Evolutionary conservation across 176 grass and related monocot genomes (phyloP).

Genomic region (Neostapfia colusana): DNA sequence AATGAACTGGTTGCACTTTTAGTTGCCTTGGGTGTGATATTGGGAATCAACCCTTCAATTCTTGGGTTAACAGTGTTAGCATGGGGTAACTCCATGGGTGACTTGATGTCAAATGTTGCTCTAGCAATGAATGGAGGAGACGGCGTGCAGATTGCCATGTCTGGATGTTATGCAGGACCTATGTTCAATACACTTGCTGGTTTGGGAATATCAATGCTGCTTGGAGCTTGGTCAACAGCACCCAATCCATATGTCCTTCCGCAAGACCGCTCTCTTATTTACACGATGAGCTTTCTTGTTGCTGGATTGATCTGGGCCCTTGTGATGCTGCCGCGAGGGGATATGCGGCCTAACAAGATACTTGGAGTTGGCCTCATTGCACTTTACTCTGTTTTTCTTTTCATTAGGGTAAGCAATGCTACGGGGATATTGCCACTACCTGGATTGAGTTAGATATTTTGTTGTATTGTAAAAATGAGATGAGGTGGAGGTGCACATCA

Average conservation of each 20-base stretch:
- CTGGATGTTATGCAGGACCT: constrained; percentile 97
- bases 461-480: constrained; percentile 28
- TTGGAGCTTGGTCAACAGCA: constrained; percentile 76
- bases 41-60: constrained; percentile 91
- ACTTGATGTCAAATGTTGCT: constrained; percentile 95
- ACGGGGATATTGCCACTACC: constrained; percentile 65
- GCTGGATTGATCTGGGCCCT: constrained; percentile 81
- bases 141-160: constrained; percentile 89
- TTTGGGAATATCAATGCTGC: constrained; percentile 84
- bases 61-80: constrained; percentile 92
- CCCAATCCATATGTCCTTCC: constrained; percentile 69
- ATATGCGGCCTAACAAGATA: constrained; percentile 81
- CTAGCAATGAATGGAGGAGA: constrained; percentile 89
- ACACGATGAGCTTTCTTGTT: constrained; percentile 86
- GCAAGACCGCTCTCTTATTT: constrained; percentile 71
- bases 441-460: constrained; percentile 57
- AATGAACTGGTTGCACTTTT: constrained; percentile 94
- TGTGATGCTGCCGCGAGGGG: constrained; percentile 59
- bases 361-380: constrained; percentile 82
- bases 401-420: constrained; percentile 72
- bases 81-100: constrained; percentile 99
- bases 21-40: constrained; percentile 83
- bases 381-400: constrained; percentile 81
- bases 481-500: not conserved
- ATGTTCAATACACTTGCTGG: constrained; percentile 99